Base-by-base conservation (phyloP, 331 rosid genomes). In the Spiraea crenata region DNA sequence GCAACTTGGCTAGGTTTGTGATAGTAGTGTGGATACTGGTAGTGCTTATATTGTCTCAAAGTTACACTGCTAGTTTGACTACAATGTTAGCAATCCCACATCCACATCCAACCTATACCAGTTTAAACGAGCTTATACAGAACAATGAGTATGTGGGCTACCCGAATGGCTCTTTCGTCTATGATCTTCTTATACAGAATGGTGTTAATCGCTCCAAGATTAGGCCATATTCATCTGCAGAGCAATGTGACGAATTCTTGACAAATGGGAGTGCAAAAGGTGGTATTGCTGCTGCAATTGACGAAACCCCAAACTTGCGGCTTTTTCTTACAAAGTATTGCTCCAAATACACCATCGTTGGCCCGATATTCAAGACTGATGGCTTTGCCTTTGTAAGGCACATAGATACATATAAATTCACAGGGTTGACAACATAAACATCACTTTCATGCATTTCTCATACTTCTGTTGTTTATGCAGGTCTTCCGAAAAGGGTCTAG, bases 401-500 rank as follows among this genome's bases (percentile, higher is more conserved):
- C 16, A 10, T n/a, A 0, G 9, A 12, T 5, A 50, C 55, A 49
- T 49, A 15, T 11, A 20, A n/a, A 57, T 57, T 57, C 62, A 57
- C 4, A 5, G 15, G 15, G 1, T 5, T 31, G 40, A 57, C 40
- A 57, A 34, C 10, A 34, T 31, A 57, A 57, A 35, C 9, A 20
- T 35, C 2, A 17, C 59, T 20, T 55, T 9, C 2, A 14, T 35
- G 11, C 31, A 25, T 25, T 25, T 25, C 31, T 25, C 31, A 25
- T 25, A 25, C 31, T 1, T 25, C 31, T 25, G 31, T 25, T 35
- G 2, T 3, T 7, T 45, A 7, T 15, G 35, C 65, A 90, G 91
- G 95, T 35, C 1, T 88, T 91, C 25, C 83, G 89, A 0, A 79
- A 72, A 45, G 86, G 87, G 3, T 86, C 88, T 0, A 82, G 88